Percentiles rank a stretch among this genome's conserved stretches.
phyloP scores from a whole-genome alignment of 2,329 filamentous ascomycete genomes.

The Colletotrichum sp. region DNA sequence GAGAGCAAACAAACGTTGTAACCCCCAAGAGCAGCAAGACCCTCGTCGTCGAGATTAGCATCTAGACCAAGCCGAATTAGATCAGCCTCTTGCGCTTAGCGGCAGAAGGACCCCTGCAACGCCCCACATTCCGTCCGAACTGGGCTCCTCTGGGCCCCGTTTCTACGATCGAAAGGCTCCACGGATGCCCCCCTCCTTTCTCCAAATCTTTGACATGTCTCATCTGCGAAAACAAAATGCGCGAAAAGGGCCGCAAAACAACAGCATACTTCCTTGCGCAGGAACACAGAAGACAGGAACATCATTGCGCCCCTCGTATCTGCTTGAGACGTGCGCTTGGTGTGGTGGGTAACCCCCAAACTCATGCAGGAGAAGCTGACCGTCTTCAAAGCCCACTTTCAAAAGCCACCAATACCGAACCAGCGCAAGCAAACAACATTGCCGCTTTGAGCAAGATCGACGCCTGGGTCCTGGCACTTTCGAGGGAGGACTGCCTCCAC shows the following conservation, averaged over 20 bases:
- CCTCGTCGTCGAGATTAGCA: conserved; percentile 19
- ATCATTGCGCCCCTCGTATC: neutral
- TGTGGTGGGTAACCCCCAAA: neutral
- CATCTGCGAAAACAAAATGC: neutral
- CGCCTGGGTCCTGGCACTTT: neutral
- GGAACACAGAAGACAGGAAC: neutral
- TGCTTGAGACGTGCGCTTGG: neutral
- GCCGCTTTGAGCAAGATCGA: neutral
- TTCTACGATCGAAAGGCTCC: neutral
- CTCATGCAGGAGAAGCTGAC: neutral
- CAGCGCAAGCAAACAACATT: conserved; percentile 4
- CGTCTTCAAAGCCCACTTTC: neutral
- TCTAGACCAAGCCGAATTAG: conserved; percentile 4
- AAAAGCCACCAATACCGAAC: conserved; percentile 4
- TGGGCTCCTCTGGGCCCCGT: neutral
- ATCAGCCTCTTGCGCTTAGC: conserved; percentile 4
- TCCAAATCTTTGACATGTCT: neutral
- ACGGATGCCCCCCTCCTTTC: neutral
- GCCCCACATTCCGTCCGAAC: neutral
- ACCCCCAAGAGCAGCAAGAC: neutral
- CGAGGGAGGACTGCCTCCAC: neutral
- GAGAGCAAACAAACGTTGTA: conserved; percentile 5
- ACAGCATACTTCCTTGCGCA: neutral
- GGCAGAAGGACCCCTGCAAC: neutral
- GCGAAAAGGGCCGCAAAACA: neutral